These are phyloP conservation scores for Spinellus fusiger DNA, from an alignment of 192 early-diverging fungal genomes.

Conservation along the genomic window DNA sequence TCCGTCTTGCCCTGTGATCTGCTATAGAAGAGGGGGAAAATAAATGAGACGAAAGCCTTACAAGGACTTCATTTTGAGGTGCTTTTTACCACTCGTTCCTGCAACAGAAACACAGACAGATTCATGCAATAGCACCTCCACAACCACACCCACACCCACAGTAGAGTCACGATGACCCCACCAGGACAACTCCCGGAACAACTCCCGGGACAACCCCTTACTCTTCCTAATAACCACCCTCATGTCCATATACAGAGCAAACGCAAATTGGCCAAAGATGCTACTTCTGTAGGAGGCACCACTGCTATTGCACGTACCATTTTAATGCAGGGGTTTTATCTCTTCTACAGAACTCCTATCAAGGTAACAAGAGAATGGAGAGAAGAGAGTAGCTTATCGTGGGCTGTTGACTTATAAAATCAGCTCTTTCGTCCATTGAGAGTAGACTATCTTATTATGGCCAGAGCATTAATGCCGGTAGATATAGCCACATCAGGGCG, in stretches of 20 bases:
- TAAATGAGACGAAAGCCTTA: too few relatives aligned
- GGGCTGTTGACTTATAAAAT: neutral
- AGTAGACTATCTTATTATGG: conserved; percentile 75
- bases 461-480: conserved; percentile 61
- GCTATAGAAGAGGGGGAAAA: too few relatives aligned
- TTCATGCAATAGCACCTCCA: too few relatives aligned
- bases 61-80: too few relatives aligned
- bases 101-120: too few relatives aligned
- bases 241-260: too few relatives aligned
- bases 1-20: too few relatives aligned
- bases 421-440: conserved; percentile 73
- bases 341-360: conserved; percentile 53
- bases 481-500: conserved; percentile 22
- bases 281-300: conserved; percentile 45
- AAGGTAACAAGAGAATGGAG: conserved; percentile 36
- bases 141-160: neutral
- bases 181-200: neutral
- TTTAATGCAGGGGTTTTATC: conserved; percentile 44
- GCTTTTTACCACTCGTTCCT: too few relatives aligned
- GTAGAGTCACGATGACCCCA: neutral
- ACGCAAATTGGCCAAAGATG: conserved; percentile 39
- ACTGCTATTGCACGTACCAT: conserved; percentile 50
- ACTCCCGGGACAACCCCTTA: neutral
- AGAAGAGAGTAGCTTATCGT: too few relatives aligned
- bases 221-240: too few relatives aligned